Base-by-base conservation (phyloP, 345 rosid species). In the Anacardium occidentale region DNA sequence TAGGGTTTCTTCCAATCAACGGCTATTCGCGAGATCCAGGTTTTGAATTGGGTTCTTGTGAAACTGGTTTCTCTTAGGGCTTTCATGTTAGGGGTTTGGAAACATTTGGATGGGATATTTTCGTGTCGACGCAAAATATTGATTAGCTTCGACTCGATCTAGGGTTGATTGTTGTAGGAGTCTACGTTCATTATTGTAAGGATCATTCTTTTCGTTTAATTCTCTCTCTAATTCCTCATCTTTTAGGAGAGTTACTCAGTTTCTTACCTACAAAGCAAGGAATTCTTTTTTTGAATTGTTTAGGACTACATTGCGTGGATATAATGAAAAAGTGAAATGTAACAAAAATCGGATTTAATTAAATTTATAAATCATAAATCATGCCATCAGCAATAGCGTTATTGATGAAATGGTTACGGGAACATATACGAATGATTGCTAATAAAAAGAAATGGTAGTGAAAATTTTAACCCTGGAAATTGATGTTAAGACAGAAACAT, bases 1-100 rank as follows among this genome's bases (percentile, higher is more conserved):
- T 70, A 59, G 67, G 72, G 69, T 72, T 76, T 76, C 70, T 77
- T 68, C 73, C 25, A 73, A 57, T 78, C 71, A 47, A 74, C 76
- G 78, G 70, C 62, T 64, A 74, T 47, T 66, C 80, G 78, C 84
- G 57, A 66, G 76, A 77, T 84, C 81, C 77, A 75, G 82, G 80
- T 81, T 82, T 77, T 68, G 48, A 45, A 74, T 76, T 79, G 67
- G 81, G 44, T 74, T 75, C 57, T 60, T 55, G 73, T 63, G 72
- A 69, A 48, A 55, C 79, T 67, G 69, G 50, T 61, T 59, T n/a
- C 34, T 15, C 44, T 58, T 61, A 50, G 70, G 62, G 73, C 18
- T 44, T 20, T 61, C 42, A 37, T 65, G 77, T 60, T 78, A 73
- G 82, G 86, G 77, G 68, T 83, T 80, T 69, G 12, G 15, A 37